Conservation (phyloP, 305 asterid genomes). For the Fraxinus angustifolia region DNA sequence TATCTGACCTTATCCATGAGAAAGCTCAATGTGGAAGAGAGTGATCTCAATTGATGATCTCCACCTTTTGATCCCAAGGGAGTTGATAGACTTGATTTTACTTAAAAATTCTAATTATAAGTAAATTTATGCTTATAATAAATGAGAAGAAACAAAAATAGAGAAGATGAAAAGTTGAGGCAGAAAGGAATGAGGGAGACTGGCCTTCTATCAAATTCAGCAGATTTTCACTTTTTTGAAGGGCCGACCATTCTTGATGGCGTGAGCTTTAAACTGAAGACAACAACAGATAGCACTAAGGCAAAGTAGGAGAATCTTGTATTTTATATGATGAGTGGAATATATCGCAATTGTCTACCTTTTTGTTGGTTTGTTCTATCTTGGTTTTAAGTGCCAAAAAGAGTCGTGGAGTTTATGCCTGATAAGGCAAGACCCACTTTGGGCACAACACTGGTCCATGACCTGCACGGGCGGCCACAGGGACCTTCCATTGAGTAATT, state of each 20-base stretch:
- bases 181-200: neutral
- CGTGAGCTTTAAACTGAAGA: neutral
- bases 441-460: neutral
- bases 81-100: neutral
- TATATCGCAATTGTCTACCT: neutral
- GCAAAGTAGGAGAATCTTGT: slow-evolving; percentile 3
- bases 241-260: neutral
- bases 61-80: neutral
- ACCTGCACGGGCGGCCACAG: neutral
- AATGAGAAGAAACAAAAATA: neutral
- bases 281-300: neutral
- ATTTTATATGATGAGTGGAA: neutral
- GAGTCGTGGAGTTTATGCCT: neutral
- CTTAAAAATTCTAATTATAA: neutral
- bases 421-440: neutral
- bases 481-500: neutral
- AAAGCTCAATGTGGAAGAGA: slow-evolving; percentile 14
- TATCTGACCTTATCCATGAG: slow-evolving; percentile 23
- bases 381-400: neutral
- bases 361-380: neutral
- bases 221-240: neutral
- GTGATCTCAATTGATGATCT: neutral
- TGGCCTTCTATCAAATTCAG: neutral
- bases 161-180: neutral
- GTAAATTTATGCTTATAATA: neutral